Evolutionary conservation across 257 asterid species (phyloP).

Genomic region (Nicotiana attenuata): DNA sequence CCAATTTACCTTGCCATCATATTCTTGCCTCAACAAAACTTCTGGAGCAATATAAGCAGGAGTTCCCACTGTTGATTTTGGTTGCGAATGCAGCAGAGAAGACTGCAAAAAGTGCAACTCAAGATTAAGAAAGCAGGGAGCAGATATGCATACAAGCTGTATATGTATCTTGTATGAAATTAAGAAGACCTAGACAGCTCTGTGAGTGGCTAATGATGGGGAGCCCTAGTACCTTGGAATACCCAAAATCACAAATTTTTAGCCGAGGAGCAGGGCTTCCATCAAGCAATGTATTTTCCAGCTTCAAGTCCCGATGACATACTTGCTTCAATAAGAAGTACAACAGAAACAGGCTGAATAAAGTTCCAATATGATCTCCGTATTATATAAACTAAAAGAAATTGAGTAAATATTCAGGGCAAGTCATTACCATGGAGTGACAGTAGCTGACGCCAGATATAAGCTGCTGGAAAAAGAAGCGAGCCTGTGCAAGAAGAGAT

Average conservation of each 20-base stretch:
- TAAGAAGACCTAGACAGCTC: not conserved
- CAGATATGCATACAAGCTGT: not conserved
- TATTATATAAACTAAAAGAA: constrained; percentile 6
- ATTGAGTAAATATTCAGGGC: not conserved
- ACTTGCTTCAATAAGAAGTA: constrained; percentile 54
- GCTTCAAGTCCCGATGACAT: constrained; percentile 87
- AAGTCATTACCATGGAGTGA: constrained; percentile 61
- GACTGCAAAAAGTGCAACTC: constrained; percentile 44
- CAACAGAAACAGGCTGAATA: constrained; percentile 12
- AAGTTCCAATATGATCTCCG: not conserved
- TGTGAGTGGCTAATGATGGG: not conserved
- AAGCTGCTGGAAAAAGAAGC: constrained; percentile 89
- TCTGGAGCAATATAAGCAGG: constrained; percentile 94
- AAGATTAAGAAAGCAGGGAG: not conserved
- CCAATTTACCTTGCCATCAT: constrained; percentile 77
- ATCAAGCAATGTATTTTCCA: constrained; percentile 81
- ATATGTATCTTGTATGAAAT: not conserved
- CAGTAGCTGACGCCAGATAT: constrained; percentile 96
- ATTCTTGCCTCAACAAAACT: constrained; percentile 66
- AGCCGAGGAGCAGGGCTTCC: constrained; percentile 90
- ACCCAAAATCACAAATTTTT: constrained; percentile 92
- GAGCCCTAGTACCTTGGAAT: constrained; percentile 58
- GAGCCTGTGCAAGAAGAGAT: constrained; percentile 47
- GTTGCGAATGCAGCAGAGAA: constrained; percentile 82
- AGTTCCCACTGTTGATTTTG: constrained; percentile 92